Evolutionary conservation across 371 early-diverging fungal species (phyloP).

Genomic region (Mucor piriformis): DNA sequence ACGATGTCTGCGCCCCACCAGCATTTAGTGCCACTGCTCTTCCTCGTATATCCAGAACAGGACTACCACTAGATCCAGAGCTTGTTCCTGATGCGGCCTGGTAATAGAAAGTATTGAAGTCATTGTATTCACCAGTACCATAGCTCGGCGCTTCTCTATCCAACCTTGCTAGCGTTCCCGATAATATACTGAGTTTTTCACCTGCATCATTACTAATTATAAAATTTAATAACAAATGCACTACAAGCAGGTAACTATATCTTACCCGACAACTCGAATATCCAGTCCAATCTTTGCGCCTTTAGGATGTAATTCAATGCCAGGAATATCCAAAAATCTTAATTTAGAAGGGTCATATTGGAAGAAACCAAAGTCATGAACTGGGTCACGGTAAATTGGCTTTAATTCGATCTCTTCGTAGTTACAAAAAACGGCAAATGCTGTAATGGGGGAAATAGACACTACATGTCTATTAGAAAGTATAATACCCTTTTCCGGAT

Average conservation of each 20-base stretch:
- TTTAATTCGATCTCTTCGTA: conserved; percentile 87
- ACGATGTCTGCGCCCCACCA: conserved; percentile 61
- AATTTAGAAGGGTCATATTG: conserved; percentile 79
- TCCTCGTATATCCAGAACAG: conserved; percentile 71
- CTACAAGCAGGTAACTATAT: neutral
- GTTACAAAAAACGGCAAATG: conserved; percentile 79
- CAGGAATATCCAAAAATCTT: conserved; percentile 67
- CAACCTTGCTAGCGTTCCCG: conserved; percentile 79
- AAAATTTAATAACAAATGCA: too few species aligned
- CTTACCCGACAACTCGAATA: conserved; percentile 77
- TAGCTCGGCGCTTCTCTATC: conserved; percentile 59
- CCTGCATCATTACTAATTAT: conserved; percentile 70
- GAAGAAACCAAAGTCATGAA: conserved; percentile 93
- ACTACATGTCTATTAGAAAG: conserved; percentile 93
- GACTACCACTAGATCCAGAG: conserved; percentile 73
- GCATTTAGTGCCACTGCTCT: conserved; percentile 73
- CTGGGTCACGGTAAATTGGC: conserved; percentile 83
- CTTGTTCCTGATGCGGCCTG: conserved; percentile 73
- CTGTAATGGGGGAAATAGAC: conserved; percentile 82
- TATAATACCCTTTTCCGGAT: conserved; percentile 78
- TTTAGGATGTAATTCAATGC: conserved; percentile 75
- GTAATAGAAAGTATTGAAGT: conserved; percentile 71
- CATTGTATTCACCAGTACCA: conserved; percentile 67
- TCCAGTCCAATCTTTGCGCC: conserved; percentile 81
- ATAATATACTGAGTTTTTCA: conserved; percentile 78